A percentile compares a stretch with the other conserved stretches of the same genome.
phyloP scores from a whole-genome alignment of 169 alveolate genomes.

The Plasmodium sp. region DNA sequence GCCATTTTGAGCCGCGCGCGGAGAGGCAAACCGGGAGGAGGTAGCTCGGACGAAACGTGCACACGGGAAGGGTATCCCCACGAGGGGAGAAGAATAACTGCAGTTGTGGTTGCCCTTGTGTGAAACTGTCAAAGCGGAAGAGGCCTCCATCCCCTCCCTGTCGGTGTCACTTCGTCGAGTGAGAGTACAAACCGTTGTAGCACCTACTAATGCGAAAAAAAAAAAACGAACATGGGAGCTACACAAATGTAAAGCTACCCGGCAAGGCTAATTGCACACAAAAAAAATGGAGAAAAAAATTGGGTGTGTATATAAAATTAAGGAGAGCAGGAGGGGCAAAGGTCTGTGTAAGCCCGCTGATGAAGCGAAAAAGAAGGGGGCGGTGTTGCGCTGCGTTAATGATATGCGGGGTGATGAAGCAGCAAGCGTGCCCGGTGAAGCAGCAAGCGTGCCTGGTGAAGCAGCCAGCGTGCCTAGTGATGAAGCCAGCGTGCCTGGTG shows the following conservation, averaged over 20 bases:
- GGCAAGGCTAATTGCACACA: neutral
- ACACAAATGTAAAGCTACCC: neutral
- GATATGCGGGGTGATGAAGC: neutral
- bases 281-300: neutral
- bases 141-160: too few species aligned
- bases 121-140: neutral
- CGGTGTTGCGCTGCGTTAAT: neutral
- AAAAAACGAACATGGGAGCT: neutral
- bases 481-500: neutral
- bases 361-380: slow-evolving; percentile 6
- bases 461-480: neutral
- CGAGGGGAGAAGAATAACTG: neutral
- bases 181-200: neutral
- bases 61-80: neutral
- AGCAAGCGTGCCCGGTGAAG: neutral
- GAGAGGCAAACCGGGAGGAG: neutral
- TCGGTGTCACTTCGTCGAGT: neutral
- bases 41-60: neutral
- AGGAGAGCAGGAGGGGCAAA: neutral
- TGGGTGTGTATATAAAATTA: slow-evolving; percentile 1
- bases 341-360: neutral
- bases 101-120: neutral
- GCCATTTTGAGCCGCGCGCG: neutral
- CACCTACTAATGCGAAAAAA: neutral
- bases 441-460: neutral